Conservation (phyloP, 805 yeast species). For the Sugiyamaella mastotermitis region DNA sequence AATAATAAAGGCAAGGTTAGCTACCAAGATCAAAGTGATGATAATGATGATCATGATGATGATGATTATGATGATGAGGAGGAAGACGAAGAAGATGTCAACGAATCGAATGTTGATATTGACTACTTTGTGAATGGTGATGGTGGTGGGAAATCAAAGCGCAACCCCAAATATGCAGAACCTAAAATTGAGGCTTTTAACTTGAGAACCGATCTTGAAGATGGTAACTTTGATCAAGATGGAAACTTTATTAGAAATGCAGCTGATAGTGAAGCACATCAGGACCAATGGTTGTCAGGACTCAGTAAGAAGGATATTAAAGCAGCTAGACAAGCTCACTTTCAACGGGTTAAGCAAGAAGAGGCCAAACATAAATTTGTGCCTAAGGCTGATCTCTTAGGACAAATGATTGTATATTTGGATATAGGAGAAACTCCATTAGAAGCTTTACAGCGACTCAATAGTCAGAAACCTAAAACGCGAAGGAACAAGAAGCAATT, state of each 20-base stretch:
- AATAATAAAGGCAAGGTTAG: background rate
- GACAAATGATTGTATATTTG: conserved; percentile 24
- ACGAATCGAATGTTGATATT: conserved; percentile 17
- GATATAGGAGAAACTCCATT: conserved; percentile 56
- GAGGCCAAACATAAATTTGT: conserved; percentile 8
- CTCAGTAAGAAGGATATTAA: conserved; percentile 33
- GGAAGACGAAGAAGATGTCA: conserved; percentile 13
- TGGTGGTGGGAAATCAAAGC: conserved; percentile 12
- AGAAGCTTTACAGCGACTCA: conserved; percentile 46
- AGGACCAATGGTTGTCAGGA: conserved; percentile 38
- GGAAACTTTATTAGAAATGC: conserved; percentile 50
- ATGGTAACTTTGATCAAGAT: conserved; percentile 54
- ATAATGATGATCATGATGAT: conserved; percentile 23
- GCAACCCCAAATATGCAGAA: conserved; percentile 14
- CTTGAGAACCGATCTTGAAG: conserved; percentile 48
- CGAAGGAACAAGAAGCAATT: conserved; percentile 16
- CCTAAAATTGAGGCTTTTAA: conserved; percentile 60
- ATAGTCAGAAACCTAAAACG: conserved; percentile 23
- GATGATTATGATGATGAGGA: conserved; percentile 23
- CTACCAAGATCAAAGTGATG: conserved; percentile 18
- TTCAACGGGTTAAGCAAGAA: conserved; percentile 20
- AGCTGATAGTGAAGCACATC: conserved; percentile 31
- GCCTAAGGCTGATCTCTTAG: conserved; percentile 7
- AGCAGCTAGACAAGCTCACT: conserved; percentile 34
- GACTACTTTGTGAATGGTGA: conserved; percentile 18